Base-by-base conservation (phyloP, 345 rosid genomes). In the Lepidium sativum region DNA sequence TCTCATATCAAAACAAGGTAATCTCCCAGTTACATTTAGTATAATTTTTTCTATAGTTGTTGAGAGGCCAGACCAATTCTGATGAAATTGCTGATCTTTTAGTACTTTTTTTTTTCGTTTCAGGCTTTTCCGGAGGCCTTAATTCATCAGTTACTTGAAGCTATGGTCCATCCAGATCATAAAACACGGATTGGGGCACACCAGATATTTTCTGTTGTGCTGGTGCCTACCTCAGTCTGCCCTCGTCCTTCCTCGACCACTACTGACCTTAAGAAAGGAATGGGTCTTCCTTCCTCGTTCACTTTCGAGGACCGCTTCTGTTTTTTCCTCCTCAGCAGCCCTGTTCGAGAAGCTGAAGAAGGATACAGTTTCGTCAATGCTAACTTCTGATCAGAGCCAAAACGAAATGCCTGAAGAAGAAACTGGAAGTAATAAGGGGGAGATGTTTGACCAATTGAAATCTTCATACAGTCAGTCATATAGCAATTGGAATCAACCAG, bases 301-400 rank as follows among this genome's bases (percentile, higher is more conserved):
- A 6, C 91, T 94, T 45, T 91, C 96, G 37, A 91, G 97, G 83
- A 85, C 89, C 17, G 97, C 90, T 12, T 94, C 95, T 42, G 99
- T 84, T 65, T 94, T 94, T 79, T 94, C 99, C 79, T 94, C 99
- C 42, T 94, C 97, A 11, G 95, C 97, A 71, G 99, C 99, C 60
- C 91, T 94, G 66, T 91, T 91, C 68, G 91, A 94, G 77, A 91
- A 94, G 89, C 77, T 88, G 55, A 81, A 67, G 78, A 84, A 70
- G 44, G 89, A 79, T 15, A 94, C 79, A 75, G 40, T 80, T 60
- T 68, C 70, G 15, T 69, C 71, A 0, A 76, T 63, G 71, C 78
- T 75, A 66, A 60, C 43, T 48, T 42, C 52, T 47, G 57, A 42
- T 63, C 80, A 68, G 67, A 85, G 79, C 38, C 67, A 70, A 62